phyloP scores from a whole-genome alignment of 2,329 filamentous ascomycete genomes.

The Knoxdaviesia capensis region DNA sequence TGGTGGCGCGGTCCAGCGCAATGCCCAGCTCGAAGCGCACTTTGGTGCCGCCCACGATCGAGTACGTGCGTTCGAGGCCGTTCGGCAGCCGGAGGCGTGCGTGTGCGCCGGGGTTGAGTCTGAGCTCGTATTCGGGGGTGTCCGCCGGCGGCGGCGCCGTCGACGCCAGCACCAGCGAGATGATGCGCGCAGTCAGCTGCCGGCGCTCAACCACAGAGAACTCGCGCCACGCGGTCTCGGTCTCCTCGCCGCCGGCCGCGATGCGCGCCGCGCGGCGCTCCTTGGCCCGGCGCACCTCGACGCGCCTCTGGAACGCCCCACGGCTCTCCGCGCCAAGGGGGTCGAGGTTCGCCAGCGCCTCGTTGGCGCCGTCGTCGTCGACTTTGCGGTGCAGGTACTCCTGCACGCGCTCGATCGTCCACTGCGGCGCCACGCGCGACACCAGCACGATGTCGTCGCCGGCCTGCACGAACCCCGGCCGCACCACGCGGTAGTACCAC shows the following conservation, averaged over 20 bases:
- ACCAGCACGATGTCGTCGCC: conserved; percentile 37
- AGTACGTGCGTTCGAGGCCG: conserved; percentile 37
- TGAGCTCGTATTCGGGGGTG: conserved; percentile 10
- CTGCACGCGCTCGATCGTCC: conserved; percentile 43
- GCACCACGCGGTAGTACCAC: conserved; percentile 44
- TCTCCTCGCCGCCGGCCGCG: too few relatives aligned
- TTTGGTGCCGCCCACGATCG: conserved; percentile 28
- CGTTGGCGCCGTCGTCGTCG: conserved; percentile 28
- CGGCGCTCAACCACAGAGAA: conserved; percentile 28
- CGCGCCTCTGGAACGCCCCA: conserved; percentile 25
- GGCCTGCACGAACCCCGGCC: conserved; percentile 28
- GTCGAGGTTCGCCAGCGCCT: conserved; percentile 28
- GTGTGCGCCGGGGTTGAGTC: conserved; percentile 23
- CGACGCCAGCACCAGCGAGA: conserved; percentile 30
- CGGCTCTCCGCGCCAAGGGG: conserved; percentile 27
- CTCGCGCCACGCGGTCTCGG: conserved; percentile 19
- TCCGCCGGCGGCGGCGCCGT: conserved; percentile 10
- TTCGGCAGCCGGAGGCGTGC: conserved; percentile 34
- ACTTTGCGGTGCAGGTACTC: conserved; percentile 38
- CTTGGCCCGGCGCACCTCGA: conserved; percentile 23
- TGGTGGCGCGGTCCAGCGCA: conserved; percentile 25
- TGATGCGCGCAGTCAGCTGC: conserved; percentile 26
- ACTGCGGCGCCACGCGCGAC: conserved; percentile 32
- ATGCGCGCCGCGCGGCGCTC: conserved; percentile 7
- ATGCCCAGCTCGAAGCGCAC: conserved; percentile 36